Evolutionary conservation across 345 rosid genomes (phyloP), one percentile per base, ranked within the genome.

Genomic region (Eucalyptus erythrocorys): DNA sequence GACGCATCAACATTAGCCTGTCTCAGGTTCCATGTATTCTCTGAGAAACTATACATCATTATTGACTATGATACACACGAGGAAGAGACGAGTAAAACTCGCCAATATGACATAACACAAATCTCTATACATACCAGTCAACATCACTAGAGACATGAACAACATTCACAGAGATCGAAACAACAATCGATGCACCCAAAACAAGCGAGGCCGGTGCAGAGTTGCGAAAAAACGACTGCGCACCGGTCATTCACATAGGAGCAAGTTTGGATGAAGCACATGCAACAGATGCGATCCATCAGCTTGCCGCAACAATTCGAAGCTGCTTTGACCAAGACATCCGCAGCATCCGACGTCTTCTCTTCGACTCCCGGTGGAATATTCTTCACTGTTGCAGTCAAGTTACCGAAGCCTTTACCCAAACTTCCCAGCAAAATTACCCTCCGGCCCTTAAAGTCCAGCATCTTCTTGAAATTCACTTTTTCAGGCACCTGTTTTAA

Each of bases 231-330:
- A 15, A 89, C 94, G 0, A 96, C 88, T 10, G 95, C 91, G 81
- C 97, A 96, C 87, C 93, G 97, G 89, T 97, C 93, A 21, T 93
- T 96, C 81, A 95, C 86, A 24, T 6, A 76, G 5, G 96, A 91
- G 90, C 96, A 93, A 51, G 97, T 87, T 80, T 91, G 93, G 91
- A 97, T 89, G 95, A 93, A 96, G 94, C 99, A 97, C 96, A 94
- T 92, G 92, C 98, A 96, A 82, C 99, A 96, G 89, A 93, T 90
- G 3, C 92, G 92, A 86, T 91, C 91, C 32, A 94, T 91, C 89
- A 95, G 59, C 87, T 37, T 87, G 32, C 91, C 76, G 79, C 94
- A 94, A 79, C 93, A 95, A 87, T 90, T 92, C 27, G 97, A 92
- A 32, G 98, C 97, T 6, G 93, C 99, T 88, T 92, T 95, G 26